Conservation (phyloP, 352 stramenopile species). For the Lagenidium sp. region DNA sequence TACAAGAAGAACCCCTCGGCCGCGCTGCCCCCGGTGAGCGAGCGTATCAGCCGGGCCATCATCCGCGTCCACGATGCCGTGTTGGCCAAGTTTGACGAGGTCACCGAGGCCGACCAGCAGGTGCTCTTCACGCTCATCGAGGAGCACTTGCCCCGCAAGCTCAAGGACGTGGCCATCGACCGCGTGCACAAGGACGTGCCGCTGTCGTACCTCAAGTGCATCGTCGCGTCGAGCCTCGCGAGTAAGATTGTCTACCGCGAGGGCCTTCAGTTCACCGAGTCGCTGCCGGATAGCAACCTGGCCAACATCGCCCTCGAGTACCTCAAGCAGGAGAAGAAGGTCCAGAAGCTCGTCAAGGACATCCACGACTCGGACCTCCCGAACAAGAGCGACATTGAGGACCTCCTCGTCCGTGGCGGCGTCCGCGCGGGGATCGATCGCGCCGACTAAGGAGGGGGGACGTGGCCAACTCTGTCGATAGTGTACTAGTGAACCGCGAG, state of each 20-base stretch:
- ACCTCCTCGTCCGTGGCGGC: constrained; percentile 62
- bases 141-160: constrained; percentile 91
- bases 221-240: constrained; percentile 93
- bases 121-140: constrained; percentile 81
- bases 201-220: constrained; percentile 94
- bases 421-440: constrained; percentile 63
- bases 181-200: constrained; percentile 90
- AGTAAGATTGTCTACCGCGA: constrained; percentile 98
- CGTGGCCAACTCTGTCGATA: no score
- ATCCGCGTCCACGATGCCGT: constrained; percentile 95
- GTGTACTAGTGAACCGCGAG: no score
- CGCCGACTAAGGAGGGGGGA: constrained; percentile 13
- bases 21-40: constrained; percentile 87
- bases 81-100: constrained; percentile 86
- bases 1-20: constrained; percentile 86
- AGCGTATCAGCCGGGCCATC: constrained; percentile 94
- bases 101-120: constrained; percentile 76
- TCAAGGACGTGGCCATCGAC: constrained; percentile 92
- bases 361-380: constrained; percentile 37
- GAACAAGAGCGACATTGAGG: constrained; percentile 60
- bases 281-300: constrained; percentile 87
- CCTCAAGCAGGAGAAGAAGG: constrained; percentile 93
- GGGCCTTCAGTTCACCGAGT: constrained; percentile 93
- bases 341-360: constrained; percentile 77
- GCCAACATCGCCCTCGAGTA: constrained; percentile 91